Base-by-base conservation (phyloP, 2,329 filamentous ascomycete species). In the Colletotrichum australisinense region DNA sequence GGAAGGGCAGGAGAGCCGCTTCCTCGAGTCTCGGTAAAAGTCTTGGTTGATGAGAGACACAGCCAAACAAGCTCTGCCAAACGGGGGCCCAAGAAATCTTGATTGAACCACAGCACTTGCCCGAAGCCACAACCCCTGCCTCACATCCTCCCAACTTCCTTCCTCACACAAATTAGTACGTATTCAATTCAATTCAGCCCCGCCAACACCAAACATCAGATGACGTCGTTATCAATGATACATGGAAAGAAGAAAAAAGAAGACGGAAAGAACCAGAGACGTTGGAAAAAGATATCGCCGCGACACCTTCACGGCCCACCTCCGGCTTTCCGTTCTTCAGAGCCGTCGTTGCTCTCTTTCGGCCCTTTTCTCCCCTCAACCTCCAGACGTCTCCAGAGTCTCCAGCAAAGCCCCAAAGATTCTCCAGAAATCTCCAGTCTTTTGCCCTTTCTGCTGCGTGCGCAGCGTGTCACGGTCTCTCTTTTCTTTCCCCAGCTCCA, bases 371-470 rank as follows among this genome's bases (percentile, higher is more conserved):
- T 28, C 62, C 35, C 60, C 60, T 70, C 60, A 42, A 26, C 30
- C 69, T 55, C 69, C 38, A 42, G 38, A 42, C 5, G 38, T 42
- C 38, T 42, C 38, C 64, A 38, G 32, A 57, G 46, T 67, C 63
- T 58, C 65, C 64, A 72, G 69, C 64, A 65, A 59, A 69, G 69
- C 59, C 59, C 71, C 67, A 71, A 56, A 70, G n/a, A 62, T 70
- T 71, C 70, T 73, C 70, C 70, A 70, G 70, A 52, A 70, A 70
- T 65, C 67, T 42, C 67, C 71, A 62, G 24, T 71, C 30, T 69
- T 73, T 65, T 35, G 14, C 16, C 22, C 30, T 55, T 16, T 22
- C 28, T 63, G 63, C 55, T 56, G 59, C 63, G 32, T 52, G 57
- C 56, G 5, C 38, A 42, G 38, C 38, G 38, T 19, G 38, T 42